Conservation (phyloP, 2,329 filamentous ascomycete species). For the Metarhizium robertsii region DNA sequence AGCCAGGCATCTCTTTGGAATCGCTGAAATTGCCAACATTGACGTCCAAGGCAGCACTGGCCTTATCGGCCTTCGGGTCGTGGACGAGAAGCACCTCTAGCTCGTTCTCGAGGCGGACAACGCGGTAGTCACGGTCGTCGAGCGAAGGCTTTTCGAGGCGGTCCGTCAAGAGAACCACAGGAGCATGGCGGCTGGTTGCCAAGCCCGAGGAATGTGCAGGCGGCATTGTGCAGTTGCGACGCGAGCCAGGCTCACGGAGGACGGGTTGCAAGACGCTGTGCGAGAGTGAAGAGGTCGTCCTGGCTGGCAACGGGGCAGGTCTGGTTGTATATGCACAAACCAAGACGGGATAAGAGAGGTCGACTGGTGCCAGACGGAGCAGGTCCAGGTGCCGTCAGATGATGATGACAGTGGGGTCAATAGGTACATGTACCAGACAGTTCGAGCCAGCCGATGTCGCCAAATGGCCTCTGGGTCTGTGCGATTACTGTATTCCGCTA, state of each 20-base stretch:
- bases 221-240: slow-evolving; percentile 16
- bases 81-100: slow-evolving; percentile 89
- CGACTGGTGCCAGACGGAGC: not conserved
- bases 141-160: slow-evolving; percentile 71
- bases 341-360: not conserved
- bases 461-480: no score
- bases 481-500: no score
- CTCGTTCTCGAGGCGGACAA: slow-evolving; percentile 76
- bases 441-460: no score
- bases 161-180: slow-evolving; percentile 48
- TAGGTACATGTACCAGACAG: no score
- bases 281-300: not conserved
- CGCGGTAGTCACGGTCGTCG: slow-evolving; percentile 80
- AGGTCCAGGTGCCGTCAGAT: no score
- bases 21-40: slow-evolving; percentile 96
- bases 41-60: slow-evolving; percentile 88
- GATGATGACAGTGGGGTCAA: no score
- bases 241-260: not conserved
- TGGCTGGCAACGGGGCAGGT: slow-evolving; percentile 2
- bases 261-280: not conserved
- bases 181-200: slow-evolving; percentile 18
- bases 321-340: not conserved
- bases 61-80: slow-evolving; percentile 92
- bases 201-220: slow-evolving; percentile 24
- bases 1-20: slow-evolving; percentile 79